These are phyloP conservation scores for Citrus trifoliata DNA, from an alignment of 345 rosid species.

Conservation along the genomic window DNA sequence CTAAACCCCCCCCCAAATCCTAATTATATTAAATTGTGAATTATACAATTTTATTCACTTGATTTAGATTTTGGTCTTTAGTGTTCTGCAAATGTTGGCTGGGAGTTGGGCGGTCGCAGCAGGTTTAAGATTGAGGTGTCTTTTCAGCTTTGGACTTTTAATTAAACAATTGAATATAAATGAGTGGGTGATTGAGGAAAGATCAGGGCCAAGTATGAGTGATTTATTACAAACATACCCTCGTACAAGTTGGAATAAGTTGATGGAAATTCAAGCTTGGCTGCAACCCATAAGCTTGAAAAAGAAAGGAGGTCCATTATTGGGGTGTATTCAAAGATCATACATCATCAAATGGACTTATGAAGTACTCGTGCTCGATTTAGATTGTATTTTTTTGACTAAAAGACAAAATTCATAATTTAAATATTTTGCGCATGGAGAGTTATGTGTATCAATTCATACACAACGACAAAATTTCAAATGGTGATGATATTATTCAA, in stretches of 20 bases:
- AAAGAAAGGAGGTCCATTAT: background rate
- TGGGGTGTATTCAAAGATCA: background rate
- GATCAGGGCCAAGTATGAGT: too few species aligned
- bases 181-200: too few species aligned
- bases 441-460: too few species aligned
- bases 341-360: background rate
- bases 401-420: background rate
- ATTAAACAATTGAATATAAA: too few species aligned
- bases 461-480: too few species aligned
- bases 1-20: background rate
- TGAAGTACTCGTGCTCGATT: background rate
- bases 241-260: background rate
- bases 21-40: background rate
- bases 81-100: background rate
- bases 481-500: background rate
- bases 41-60: background rate
- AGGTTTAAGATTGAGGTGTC: too few species aligned
- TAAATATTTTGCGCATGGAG: background rate
- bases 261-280: background rate
- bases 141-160: too few species aligned
- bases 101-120: background rate
- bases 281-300: background rate
- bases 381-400: background rate
- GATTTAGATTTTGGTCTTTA: background rate
- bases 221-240: too few species aligned